Percentiles rank a stretch among this genome's conserved stretches.
phyloP scores from a whole-genome alignment of 192 early-diverging fungal genomes.

The Podila horticola region DNA sequence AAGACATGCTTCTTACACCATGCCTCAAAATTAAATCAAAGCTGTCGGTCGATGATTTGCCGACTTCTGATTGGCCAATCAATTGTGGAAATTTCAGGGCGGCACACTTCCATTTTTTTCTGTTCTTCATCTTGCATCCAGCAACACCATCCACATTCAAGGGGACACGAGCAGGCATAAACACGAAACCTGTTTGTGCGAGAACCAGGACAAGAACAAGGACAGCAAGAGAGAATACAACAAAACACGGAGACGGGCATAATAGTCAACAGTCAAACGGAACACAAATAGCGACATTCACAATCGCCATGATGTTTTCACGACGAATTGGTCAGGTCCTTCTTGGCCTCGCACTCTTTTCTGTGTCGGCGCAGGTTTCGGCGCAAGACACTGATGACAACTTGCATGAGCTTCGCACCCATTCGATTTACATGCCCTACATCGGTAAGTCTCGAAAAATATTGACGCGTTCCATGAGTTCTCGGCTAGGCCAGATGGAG shows the following conservation, averaged over 20 bases:
- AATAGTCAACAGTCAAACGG: not conserved
- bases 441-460: constrained; percentile 54
- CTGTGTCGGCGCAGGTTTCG: constrained; percentile 1
- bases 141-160: too few species aligned
- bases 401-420: constrained; percentile 52
- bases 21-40: too few species aligned
- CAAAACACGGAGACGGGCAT: not conserved
- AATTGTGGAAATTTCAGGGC: too few species aligned
- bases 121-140: too few species aligned
- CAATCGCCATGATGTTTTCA: not conserved
- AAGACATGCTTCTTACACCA: too few species aligned
- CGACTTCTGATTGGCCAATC: too few species aligned
- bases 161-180: too few species aligned
- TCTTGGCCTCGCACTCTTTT: constrained; percentile 12
- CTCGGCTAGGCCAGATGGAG: not conserved
- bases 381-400: constrained; percentile 15
- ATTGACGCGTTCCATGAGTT: constrained; percentile 3
- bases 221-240: not conserved
- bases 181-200: too few species aligned
- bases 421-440: constrained; percentile 65
- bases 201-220: too few species aligned
- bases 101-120: too few species aligned
- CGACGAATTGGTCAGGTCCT: constrained; percentile 2
- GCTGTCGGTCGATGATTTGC: too few species aligned
- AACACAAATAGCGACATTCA: not conserved